phyloP scores from a whole-genome alignment of 2,329 filamentous ascomycete species.

The Exophiala calicioides region DNA sequence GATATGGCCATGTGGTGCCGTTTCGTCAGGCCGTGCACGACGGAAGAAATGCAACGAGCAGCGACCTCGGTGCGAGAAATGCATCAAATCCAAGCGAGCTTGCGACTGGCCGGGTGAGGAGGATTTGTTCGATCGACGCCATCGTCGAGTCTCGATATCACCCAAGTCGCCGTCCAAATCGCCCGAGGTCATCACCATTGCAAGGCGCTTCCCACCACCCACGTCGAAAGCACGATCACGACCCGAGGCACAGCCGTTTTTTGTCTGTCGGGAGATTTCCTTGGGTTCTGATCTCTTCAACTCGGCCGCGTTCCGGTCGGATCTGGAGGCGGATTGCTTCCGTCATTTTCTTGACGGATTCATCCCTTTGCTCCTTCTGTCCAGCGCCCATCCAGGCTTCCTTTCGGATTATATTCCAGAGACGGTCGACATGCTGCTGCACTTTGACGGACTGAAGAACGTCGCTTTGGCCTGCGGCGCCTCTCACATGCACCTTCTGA shows the following conservation, averaged over 20 bases:
- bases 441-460: conserved; percentile 21
- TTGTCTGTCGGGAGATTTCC: conserved; percentile 16
- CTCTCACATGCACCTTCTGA: conserved; percentile 9
- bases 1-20: background rate
- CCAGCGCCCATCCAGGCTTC: conserved; percentile 19
- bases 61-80: conserved; percentile 17
- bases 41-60: conserved; percentile 22
- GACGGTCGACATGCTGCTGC: conserved; percentile 15
- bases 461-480: conserved; percentile 21
- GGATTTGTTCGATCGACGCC: conserved; percentile 20
- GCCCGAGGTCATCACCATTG: background rate
- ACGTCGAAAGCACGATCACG: background rate
- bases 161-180: conserved; percentile 2
- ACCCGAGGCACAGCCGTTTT: background rate
- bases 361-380: conserved; percentile 15
- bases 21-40: conserved; percentile 9
- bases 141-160: conserved; percentile 15
- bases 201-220: background rate
- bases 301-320: conserved; percentile 13
- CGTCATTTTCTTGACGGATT: conserved; percentile 17
- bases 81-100: conserved; percentile 22
- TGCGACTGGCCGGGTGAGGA: conserved; percentile 23
- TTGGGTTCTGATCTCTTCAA: conserved; percentile 17
- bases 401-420: conserved; percentile 15
- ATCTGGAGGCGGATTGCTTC: conserved; percentile 22